Percentiles rank a stretch among this genome's conserved stretches.
Evolutionary conservation across 192 early-diverging fungal species (phyloP).

Genomic region (Coemansia sp.): DNA sequence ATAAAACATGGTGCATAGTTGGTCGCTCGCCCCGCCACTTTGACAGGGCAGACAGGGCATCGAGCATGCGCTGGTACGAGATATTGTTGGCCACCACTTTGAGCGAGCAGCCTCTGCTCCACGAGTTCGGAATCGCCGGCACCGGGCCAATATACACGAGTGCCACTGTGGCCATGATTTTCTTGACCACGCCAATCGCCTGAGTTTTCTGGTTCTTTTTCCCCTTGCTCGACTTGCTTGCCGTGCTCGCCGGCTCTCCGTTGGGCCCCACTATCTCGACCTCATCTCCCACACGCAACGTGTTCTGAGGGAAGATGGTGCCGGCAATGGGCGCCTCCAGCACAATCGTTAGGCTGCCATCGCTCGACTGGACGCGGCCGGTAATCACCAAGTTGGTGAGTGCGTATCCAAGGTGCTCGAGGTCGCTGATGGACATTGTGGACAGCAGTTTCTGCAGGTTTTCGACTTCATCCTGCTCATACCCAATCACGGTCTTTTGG

Average conservation of each 20-base stretch:
- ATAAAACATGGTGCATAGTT: slow-evolving; percentile 50
- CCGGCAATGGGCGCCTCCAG: slow-evolving; percentile 60
- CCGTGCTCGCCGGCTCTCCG: not conserved
- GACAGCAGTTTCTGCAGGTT: slow-evolving; percentile 6
- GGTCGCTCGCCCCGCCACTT: slow-evolving; percentile 14
- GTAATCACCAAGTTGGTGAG: slow-evolving; percentile 62
- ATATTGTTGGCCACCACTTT: slow-evolving; percentile 58
- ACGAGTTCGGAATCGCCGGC: slow-evolving; percentile 53
- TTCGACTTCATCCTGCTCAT: slow-evolving; percentile 2
- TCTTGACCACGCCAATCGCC: slow-evolving; percentile 57
- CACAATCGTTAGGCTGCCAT: not conserved
- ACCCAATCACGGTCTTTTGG: not conserved
- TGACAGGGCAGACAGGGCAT: slow-evolving; percentile 31
- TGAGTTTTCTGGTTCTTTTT: not conserved
- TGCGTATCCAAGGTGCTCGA: slow-evolving; percentile 56
- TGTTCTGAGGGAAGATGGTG: slow-evolving; percentile 59
- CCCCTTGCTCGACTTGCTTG: not conserved
- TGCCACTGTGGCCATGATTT: slow-evolving; percentile 58
- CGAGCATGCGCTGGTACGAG: slow-evolving; percentile 47
- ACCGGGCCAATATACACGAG: slow-evolving; percentile 62
- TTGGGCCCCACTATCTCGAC: slow-evolving; percentile 52
- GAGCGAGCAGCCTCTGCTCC: slow-evolving; percentile 59
- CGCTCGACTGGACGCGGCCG: not conserved
- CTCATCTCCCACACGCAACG: slow-evolving; percentile 68
- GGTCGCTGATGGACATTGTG: not conserved